These are phyloP conservation scores for Kregervanrija delftensis DNA, from an alignment of 805 yeast species.

Conservation along the genomic window DNA sequence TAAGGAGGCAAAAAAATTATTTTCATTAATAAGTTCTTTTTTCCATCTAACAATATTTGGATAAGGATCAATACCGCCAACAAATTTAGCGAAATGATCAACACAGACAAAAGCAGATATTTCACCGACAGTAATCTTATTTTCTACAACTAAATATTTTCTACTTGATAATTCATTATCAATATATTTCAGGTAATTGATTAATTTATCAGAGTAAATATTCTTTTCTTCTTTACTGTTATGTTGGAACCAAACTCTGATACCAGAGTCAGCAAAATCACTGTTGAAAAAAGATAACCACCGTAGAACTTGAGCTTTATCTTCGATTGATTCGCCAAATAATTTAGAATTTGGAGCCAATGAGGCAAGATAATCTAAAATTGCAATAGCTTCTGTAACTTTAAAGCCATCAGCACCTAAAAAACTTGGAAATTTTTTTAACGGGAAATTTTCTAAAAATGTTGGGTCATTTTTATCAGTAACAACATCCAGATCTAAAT, in stretches of 20 bases:
- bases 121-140: constrained; percentile 5
- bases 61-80: no score
- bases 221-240: constrained; percentile 1
- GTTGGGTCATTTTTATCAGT: constrained; percentile 32
- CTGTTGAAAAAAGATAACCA: constrained; percentile 73
- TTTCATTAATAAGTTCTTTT: no score
- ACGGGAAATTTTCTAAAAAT: constrained; percentile 50
- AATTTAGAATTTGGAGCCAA: constrained; percentile 36
- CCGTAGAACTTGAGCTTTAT: constrained; percentile 55
- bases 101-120: neutral
- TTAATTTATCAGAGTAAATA: neutral
- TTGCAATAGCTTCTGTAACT: constrained; percentile 59
- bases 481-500: constrained; percentile 46
- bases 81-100: no score
- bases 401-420: constrained; percentile 57
- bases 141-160: neutral
- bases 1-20: no score
- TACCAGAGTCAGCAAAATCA: constrained; percentile 44
- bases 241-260: neutral
- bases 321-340: constrained; percentile 53
- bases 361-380: constrained; percentile 37
- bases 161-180: constrained; percentile 1
- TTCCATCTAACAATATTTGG: no score
- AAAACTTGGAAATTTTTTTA: constrained; percentile 56
- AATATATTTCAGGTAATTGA: neutral